These are phyloP conservation scores for Venustampulla echinocandica DNA, from an alignment of 495 filamentous ascomycete genomes.

Conservation along the genomic window DNA sequence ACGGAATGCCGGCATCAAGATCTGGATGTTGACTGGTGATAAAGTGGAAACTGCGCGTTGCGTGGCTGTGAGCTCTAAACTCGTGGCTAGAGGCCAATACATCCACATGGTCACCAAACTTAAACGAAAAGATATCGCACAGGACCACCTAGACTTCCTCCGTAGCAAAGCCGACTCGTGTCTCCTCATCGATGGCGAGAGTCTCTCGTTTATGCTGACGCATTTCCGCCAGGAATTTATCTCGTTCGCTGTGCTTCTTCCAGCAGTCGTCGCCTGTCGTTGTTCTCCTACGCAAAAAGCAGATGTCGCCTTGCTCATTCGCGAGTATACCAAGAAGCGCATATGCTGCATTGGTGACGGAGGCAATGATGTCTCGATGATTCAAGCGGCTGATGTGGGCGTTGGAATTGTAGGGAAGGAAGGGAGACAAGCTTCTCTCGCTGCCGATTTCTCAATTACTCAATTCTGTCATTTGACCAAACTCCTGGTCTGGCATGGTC, in stretches of 20 bases:
- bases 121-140: constrained; percentile 65
- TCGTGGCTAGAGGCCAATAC: constrained; percentile 91
- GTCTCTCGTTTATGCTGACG: constrained; percentile 69
- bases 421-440: constrained; percentile 86
- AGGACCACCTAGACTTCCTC: constrained; percentile 79
- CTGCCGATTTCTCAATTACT: constrained; percentile 91
- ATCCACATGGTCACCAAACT: constrained; percentile 90
- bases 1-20: constrained; percentile 97
- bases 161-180: constrained; percentile 80
- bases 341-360: constrained; percentile 96
- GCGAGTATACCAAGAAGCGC: constrained; percentile 82
- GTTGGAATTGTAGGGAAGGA: constrained; percentile 98
- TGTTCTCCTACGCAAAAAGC: constrained; percentile 98
- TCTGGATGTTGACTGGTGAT: constrained; percentile 99
- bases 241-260: constrained; percentile 74
- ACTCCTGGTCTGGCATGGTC: constrained; percentile 93
- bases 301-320: constrained; percentile 84
- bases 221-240: constrained; percentile 82
- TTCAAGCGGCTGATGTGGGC: constrained; percentile 94
- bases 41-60: constrained; percentile 98
- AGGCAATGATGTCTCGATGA: constrained; percentile 99
- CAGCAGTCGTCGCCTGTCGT: constrained; percentile 90
- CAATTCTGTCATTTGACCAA: constrained; percentile 97
- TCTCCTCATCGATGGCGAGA: constrained; percentile 92
- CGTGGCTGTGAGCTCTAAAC: constrained; percentile 87